A percentile compares a stretch with the other conserved stretches of the same genome.
Conservation (phyloP, 192 early-diverging fungal genomes). For the Piromyces finnis region DNA sequence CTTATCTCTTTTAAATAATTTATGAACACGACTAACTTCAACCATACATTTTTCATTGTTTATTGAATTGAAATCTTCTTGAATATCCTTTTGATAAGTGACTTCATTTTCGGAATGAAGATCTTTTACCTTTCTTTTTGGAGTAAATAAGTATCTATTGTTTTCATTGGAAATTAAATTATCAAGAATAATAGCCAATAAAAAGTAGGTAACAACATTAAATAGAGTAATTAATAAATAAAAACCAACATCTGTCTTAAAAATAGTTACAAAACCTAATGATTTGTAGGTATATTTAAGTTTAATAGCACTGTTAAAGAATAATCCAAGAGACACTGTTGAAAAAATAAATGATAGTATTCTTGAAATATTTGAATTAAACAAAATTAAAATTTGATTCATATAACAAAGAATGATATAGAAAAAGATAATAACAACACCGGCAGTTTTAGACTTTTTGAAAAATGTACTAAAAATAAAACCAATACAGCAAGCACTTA, state of each 20-base stretch:
- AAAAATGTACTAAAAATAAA: background rate
- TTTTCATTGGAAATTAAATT: background rate
- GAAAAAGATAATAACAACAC: background rate
- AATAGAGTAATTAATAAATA: background rate
- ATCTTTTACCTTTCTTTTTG: background rate
- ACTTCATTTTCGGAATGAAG: background rate
- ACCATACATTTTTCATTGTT: background rate
- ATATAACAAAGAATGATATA: background rate
- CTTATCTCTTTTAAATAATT: background rate
- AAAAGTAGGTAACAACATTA: background rate
- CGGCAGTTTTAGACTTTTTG: background rate
- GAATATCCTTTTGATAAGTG: background rate
- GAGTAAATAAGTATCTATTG: background rate
- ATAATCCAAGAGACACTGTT: background rate
- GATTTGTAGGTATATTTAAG: background rate
- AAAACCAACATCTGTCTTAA: background rate
- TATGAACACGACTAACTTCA: background rate
- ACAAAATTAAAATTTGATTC: background rate
- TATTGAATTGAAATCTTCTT: background rate
- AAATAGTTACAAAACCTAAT: background rate
- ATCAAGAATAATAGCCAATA: background rate
- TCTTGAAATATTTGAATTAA: background rate
- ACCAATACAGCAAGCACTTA: background rate
- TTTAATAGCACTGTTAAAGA: background rate
- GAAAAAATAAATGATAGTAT: background rate